These are phyloP conservation scores for Pelargonium myrrhifolium DNA, from an alignment of 441 rosid genomes.

Conservation along the genomic window DNA sequence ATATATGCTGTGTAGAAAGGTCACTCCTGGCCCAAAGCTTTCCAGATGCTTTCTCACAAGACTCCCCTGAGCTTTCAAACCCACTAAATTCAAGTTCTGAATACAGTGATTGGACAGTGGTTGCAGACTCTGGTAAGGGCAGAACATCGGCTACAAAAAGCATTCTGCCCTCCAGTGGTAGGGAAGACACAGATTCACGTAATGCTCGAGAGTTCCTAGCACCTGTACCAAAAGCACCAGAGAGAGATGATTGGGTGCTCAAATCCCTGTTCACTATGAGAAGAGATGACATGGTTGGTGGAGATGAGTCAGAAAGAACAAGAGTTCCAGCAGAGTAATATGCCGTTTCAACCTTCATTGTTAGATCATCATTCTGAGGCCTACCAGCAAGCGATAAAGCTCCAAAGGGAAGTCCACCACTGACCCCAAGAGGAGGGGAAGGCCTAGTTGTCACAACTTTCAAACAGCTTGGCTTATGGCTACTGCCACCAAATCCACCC, in stretches of 20 bases:
- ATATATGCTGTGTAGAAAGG: constrained; percentile 78
- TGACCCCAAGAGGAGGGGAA: constrained; percentile 82
- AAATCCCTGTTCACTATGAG: constrained; percentile 75
- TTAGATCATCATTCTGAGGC: constrained; percentile 68
- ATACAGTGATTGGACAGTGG: constrained; percentile 65
- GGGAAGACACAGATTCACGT: constrained; percentile 69
- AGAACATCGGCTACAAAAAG: constrained; percentile 89
- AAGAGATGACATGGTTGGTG: constrained; percentile 82
- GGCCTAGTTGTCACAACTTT: constrained; percentile 90
- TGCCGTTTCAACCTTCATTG: constrained; percentile 80
- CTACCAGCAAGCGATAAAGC: constrained; percentile 68
- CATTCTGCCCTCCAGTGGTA: constrained; percentile 96
- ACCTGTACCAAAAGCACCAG: constrained; percentile 52
- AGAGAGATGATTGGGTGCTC: constrained; percentile 55
- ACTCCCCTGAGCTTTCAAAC: constrained; percentile 53
- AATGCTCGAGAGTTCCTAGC: constrained; percentile 74
- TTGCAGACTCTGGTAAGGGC: constrained; percentile 76
- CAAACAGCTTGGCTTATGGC: constrained; percentile 67
- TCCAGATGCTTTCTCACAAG: constrained; percentile 71
- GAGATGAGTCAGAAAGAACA: constrained; percentile 87
- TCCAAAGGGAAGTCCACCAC: constrained; percentile 84
- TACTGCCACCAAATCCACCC: constrained; percentile 51
- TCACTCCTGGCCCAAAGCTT: constrained; percentile 97
- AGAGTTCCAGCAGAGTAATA: constrained; percentile 80
- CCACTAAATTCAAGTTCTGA: constrained; percentile 80